Evolutionary conservation across 2,329 filamentous ascomycete species (phyloP).

Genomic region (Sclerotinia trifoliorum): DNA sequence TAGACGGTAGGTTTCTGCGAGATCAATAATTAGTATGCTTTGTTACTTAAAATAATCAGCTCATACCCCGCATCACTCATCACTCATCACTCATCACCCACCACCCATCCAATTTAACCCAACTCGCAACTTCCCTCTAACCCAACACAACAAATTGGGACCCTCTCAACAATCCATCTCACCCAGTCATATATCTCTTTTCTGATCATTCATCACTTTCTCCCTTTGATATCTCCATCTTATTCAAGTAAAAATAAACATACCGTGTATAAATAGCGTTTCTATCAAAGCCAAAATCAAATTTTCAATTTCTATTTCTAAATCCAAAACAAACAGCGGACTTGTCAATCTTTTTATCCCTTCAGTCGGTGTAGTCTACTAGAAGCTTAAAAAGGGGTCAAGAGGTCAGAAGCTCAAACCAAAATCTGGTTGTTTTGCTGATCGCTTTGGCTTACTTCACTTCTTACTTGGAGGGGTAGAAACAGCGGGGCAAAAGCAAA

Average conservation of each 20-base stretch:
- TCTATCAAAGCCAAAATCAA: neutral
- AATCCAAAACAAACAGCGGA: neutral
- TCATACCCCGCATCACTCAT: constrained; percentile 4
- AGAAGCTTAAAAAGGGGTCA: neutral
- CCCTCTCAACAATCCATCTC: constrained; percentile 7
- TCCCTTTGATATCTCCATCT: neutral
- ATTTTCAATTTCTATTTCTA: neutral
- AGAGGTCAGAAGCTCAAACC: constrained; percentile 10
- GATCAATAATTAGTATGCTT: constrained; percentile 1
- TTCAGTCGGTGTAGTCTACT: neutral
- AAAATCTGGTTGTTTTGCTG: too few species aligned
- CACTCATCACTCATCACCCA: neutral
- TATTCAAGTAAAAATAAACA: neutral
- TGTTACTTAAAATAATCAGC: neutral
- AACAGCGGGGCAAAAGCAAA: neutral
- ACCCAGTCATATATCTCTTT: neutral
- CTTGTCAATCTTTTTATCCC: neutral
- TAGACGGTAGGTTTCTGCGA: constrained; percentile 6
- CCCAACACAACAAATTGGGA: neutral
- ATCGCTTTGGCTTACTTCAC: neutral
- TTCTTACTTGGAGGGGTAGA: constrained; percentile 6
- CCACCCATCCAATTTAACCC: neutral
- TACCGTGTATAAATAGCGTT: neutral
- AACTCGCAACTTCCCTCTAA: neutral
- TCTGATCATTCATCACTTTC: neutral